Conservation (phyloP, 2,329 filamentous ascomycete species). For the Ophiostoma ulmi region DNA sequence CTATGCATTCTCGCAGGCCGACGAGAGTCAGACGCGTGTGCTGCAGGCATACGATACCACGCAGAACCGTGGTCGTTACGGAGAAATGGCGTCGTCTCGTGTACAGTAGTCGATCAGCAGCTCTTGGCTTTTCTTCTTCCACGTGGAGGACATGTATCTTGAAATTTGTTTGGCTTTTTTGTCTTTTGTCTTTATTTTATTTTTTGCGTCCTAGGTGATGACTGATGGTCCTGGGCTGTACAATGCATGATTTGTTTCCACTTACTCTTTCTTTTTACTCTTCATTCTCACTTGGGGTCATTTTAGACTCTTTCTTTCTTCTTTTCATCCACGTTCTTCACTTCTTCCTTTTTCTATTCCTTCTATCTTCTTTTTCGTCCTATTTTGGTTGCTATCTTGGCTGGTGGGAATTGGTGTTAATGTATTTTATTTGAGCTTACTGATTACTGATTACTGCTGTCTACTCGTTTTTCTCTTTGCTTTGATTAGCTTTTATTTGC, state of each 20-base stretch:
- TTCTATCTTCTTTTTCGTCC: not conserved
- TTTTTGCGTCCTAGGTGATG: not conserved
- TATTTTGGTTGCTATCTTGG: conserved; percentile 12
- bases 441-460: not conserved
- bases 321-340: not conserved
- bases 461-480: not conserved
- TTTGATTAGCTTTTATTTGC: not conserved
- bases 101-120: conserved; percentile 16
- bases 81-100: conserved; percentile 68
- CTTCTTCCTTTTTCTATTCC: not conserved
- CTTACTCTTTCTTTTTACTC: not conserved
- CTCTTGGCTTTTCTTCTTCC: not conserved
- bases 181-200: not conserved
- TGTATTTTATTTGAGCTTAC: not conserved
- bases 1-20: conserved; percentile 95
- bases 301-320: not conserved
- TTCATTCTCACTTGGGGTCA: not conserved
- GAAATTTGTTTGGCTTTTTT: not conserved
- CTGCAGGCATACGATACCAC: conserved; percentile 98
- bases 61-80: conserved; percentile 81
- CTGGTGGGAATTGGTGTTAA: conserved; percentile 5
- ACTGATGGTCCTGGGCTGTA: not conserved
- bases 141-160: not conserved
- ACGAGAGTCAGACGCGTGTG: conserved; percentile 91
- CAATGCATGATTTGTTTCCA: conserved; percentile 6